These are phyloP conservation scores for Myxozyma nipponensis DNA, from an alignment of 805 yeast species.

Conservation along the genomic window DNA sequence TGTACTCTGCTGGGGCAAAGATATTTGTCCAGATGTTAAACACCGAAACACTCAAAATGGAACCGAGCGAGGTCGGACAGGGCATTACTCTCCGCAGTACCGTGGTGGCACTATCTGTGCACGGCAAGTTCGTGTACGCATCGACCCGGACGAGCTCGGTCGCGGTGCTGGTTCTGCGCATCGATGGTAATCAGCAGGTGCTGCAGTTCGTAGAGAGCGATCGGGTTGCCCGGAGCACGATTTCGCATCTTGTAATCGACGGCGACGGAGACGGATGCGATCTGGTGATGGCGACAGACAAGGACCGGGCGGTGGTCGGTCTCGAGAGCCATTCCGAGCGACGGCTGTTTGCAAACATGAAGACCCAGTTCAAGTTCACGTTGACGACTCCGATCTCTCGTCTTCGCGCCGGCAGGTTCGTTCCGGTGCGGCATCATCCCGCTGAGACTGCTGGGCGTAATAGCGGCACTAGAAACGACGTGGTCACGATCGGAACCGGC, in stretches of 20 bases:
- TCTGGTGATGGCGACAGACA: slow-evolving; percentile 17
- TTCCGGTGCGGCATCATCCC: slow-evolving; percentile 4
- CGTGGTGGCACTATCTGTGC: slow-evolving; percentile 6
- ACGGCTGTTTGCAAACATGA: slow-evolving; percentile 10
- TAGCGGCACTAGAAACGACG: not conserved
- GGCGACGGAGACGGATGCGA: slow-evolving; percentile 2
- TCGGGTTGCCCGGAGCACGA: slow-evolving; percentile 13
- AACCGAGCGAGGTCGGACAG: not conserved
- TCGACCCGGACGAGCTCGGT: slow-evolving; percentile 19
- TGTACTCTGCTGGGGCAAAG: slow-evolving; percentile 17
- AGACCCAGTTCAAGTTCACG: slow-evolving; percentile 5
- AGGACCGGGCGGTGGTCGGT: slow-evolving; percentile 16
- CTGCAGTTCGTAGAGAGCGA: slow-evolving; percentile 10
- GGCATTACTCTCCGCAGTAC: slow-evolving; percentile 16
- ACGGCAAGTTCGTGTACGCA: slow-evolving; percentile 9
- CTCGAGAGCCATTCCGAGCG: slow-evolving; percentile 9
- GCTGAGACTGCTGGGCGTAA: not conserved
- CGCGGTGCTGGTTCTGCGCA: not conserved
- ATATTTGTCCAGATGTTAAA: slow-evolving; percentile 9
- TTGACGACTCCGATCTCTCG: slow-evolving; percentile 21
- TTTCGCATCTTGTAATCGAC: slow-evolving; percentile 1
- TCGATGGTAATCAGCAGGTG: not conserved
- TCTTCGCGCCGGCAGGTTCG: slow-evolving; percentile 10
- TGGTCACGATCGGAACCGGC: slow-evolving; percentile 16
- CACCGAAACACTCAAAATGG: slow-evolving; percentile 10